Base-by-base conservation (phyloP, 352 stramenopile species). In the Phytophthora aleatoria region DNA sequence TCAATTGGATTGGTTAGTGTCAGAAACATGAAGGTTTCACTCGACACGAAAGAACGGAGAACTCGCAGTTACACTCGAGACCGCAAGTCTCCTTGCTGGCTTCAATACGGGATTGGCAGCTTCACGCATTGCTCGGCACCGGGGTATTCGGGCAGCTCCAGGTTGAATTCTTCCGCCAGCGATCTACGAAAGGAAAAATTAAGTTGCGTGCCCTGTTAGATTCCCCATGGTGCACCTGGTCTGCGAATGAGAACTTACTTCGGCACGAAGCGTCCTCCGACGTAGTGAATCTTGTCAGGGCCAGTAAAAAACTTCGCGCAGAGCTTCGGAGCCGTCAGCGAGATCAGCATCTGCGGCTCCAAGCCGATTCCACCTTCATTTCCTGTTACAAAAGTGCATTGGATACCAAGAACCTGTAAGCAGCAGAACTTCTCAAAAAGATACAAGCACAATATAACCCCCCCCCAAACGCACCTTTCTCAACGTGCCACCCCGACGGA, bases 401-500 rank as follows among this genome's bases (percentile, higher is more conserved):
- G 3, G 3, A 43, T 48, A 58, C n/a, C n/a, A 26, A 10, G 12
- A 44, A 11, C 8, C 15, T 55, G 12, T 28, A 9, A 73, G 8
- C 27, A 53, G 31, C 16, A 43, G 41, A 5, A 20, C 20, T 20
- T 20, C 20, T 20, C 20, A 20, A 20, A 13, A 45, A 10, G 1
- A 24, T n/a, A 12, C 7, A 12, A 28, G 26, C n/a, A 11, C 1
- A 35, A 36, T 42, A 30, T 8, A 20, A 38, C 28, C 9, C 4
- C 20, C 20, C 20, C 0, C 20, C 20, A 45, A 57, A 13, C 56
- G n/a, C 62, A 90, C 86, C 88, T 57, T 76, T 71, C 64, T 99
- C 92, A 11, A 99, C 97, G 67, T 99, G 86, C 97, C 97, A 99
- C 8, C 97, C 98, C 3, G 95, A 99, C 0, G 98, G 98, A 60